Base-by-base conservation (phyloP, 345 rosid species). In the Populus alba region DNA sequence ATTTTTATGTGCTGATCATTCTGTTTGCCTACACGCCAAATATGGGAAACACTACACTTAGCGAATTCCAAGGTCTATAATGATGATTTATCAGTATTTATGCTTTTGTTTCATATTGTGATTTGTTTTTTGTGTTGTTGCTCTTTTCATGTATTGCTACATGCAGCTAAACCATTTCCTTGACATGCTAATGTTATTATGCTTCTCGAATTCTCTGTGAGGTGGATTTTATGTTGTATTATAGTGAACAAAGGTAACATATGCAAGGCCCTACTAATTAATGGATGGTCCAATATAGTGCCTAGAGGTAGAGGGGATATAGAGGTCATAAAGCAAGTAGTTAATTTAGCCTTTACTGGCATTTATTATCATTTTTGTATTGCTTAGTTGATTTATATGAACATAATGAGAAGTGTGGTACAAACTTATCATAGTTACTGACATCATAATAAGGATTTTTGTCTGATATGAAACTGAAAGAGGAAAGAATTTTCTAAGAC, bases 1-100 rank as follows among this genome's bases (percentile, higher is more conserved):
- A 47, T 96, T 96, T 75, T 79, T 94, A 72, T 92, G 97, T 75
- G 88, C 97, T 71, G 98, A 96, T 88, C 97, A 97, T 25, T 92
- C 99, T 80, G 80, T 96, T 80, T 73, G 75, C 84, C 87, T 96
- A 70, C 98, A 92, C 77, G 98, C 99, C 73, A 96, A 92, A 82
- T 91, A 94, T 75, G 98, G 98, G 73, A 96, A 92, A 69, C 97
- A 92, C 81, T 81, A 94, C 82, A 88, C 75, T 74, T 85, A 94
- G 75, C 85, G 97, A 66, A 96, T 94, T 82, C 99, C 99, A 78
- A 92, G 99, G 95, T 96, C 75, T 23, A 5, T 62, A 41, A 55
- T 68, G 35, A 55, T 13, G 71, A 53, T 78, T 77, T 71, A 62
- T 57, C 27, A 59, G 4, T 76, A 70, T 65, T 25, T 47, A n/a